Conservation (phyloP, 768 basidiomycete species). For the Hirschioporus abietinus region DNA sequence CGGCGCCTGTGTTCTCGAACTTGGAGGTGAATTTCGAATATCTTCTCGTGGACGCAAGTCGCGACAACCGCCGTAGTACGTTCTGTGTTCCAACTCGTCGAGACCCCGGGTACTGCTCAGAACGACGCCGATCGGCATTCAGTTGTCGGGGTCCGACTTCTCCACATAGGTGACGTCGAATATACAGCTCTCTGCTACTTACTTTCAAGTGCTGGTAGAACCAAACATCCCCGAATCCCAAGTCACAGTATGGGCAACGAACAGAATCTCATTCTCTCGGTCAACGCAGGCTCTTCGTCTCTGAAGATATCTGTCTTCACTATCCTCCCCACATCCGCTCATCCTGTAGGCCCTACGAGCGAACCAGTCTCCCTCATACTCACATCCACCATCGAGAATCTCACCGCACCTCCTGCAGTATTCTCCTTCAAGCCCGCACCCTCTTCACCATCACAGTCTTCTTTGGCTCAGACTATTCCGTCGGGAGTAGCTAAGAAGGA, state of each 20-base stretch:
- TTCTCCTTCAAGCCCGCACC: constrained; percentile 37
- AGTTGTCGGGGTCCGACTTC: not conserved
- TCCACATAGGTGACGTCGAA: not conserved
- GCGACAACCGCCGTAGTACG: not conserved
- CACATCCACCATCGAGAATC: constrained; percentile 49
- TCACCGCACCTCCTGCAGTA: constrained; percentile 48
- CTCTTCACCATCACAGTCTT: constrained; percentile 1
- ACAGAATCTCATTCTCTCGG: constrained; percentile 50
- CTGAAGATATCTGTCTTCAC: constrained; percentile 74
- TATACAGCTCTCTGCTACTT: not conserved
- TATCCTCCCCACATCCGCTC: constrained; percentile 20
- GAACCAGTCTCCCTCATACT: constrained; percentile 40
- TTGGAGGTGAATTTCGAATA: not conserved
- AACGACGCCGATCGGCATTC: not conserved
- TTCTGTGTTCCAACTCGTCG: not conserved
- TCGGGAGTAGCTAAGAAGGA: constrained; percentile 18
- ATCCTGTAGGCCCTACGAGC: constrained; percentile 12
- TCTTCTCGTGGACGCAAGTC: not conserved
- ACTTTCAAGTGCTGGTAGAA: not conserved
- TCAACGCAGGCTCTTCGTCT: constrained; percentile 82
- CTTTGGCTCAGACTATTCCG: constrained; percentile 15
- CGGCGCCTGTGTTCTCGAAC: not conserved
- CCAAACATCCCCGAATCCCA: constrained; percentile 4
- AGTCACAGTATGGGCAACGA: not conserved
- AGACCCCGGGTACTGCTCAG: not conserved